phyloP scores from a whole-genome alignment of 495 filamentous ascomycete species.

The Tuber aestivum region DNA sequence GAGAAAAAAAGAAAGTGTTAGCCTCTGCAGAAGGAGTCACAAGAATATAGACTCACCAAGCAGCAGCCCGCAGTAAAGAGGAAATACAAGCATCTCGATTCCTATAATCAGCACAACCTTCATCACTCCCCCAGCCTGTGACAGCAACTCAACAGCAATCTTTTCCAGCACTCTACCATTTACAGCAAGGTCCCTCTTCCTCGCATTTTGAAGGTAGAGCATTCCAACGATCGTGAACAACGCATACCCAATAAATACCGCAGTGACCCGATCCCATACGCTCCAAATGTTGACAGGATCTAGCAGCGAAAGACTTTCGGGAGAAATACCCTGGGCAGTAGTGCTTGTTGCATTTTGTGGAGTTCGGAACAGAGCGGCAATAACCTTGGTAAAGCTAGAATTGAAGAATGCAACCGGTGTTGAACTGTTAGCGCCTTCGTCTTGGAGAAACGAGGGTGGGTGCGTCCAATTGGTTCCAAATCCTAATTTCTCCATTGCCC shows the following conservation, averaged over 20 bases:
- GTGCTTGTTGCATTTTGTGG: conserved; percentile 18
- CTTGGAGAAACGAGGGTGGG: conserved; percentile 15
- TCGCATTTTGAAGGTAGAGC: conserved; percentile 67
- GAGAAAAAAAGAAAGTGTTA: conserved; percentile 11
- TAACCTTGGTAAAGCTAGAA: conserved; percentile 27
- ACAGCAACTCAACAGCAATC: conserved; percentile 70
- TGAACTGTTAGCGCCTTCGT: conserved; percentile 23
- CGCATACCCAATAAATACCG: conserved; percentile 73
- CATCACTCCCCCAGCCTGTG: conserved; percentile 91
- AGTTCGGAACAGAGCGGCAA: conserved; percentile 18
- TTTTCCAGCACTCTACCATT: conserved; percentile 68
- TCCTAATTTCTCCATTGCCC: conserved; percentile 36
- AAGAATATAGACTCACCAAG: conserved; percentile 46
- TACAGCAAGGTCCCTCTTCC: conserved; percentile 58
- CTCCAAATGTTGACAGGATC: conserved; percentile 35
- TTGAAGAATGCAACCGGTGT: conserved; percentile 37
- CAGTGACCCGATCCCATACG: conserved; percentile 46
- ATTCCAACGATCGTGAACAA: conserved; percentile 66
- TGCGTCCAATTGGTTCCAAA: conserved; percentile 28
- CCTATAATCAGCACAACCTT: conserved; percentile 98
- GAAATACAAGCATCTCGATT: conserved; percentile 98
- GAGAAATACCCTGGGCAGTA: conserved; percentile 10
- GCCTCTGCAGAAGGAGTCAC: neutral
- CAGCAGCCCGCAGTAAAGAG: conserved; percentile 86
- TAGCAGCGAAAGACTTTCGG: neutral